phyloP scores from a whole-genome alignment of 257 asterid species.

The Solanum stenotomum region DNA sequence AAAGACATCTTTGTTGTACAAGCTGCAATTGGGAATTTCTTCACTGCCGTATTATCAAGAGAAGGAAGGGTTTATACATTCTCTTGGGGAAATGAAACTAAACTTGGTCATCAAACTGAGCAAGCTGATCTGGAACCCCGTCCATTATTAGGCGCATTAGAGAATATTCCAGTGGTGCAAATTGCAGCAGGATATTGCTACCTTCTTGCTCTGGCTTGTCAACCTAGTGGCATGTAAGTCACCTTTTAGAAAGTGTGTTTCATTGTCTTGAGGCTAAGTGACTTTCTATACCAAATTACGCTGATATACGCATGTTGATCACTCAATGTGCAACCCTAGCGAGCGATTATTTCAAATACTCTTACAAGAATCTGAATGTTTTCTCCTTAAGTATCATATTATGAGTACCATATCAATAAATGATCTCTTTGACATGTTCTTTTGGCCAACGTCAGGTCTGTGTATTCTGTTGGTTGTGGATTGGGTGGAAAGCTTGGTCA shows the following conservation, averaged over 20 bases:
- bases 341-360: not conserved
- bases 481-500: constrained; percentile 99
- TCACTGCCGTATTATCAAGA: constrained; percentile 88
- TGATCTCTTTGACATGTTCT: not conserved
- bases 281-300: not conserved
- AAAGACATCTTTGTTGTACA: constrained; percentile 91
- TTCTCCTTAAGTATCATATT: not conserved
- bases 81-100: constrained; percentile 91
- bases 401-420: not conserved
- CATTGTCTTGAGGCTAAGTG: not conserved
- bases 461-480: constrained; percentile 99
- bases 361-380: not conserved
- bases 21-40: constrained; percentile 96
- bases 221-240: constrained; percentile 89
- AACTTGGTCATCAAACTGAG: constrained; percentile 91
- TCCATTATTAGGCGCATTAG: constrained; percentile 75
- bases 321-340: not conserved
- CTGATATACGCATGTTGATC: not conserved
- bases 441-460: constrained; percentile 54
- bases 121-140: constrained; percentile 76
- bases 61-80: constrained; percentile 92
- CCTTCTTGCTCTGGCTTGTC: constrained; percentile 96
- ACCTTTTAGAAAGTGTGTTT: not conserved
- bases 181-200: constrained; percentile 99
- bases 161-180: constrained; percentile 82